Evolutionary conservation across 306 rosid species (phyloP).

Genomic region (Castanea mollissima): DNA sequence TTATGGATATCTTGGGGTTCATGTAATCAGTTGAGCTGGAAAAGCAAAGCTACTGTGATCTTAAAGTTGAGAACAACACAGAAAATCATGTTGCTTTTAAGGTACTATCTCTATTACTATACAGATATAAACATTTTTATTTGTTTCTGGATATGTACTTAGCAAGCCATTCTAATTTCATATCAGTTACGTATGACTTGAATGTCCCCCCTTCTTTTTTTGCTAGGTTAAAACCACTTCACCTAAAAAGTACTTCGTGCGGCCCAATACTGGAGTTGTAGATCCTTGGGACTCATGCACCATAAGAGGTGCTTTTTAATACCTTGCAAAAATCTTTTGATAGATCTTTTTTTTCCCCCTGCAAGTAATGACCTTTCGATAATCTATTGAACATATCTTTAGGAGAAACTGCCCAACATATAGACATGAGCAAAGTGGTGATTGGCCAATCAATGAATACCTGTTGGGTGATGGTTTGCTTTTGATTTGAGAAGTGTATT

Average conservation of each 20-base stretch:
- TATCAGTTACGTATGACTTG: constrained; percentile 4
- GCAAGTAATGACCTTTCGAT: background rate
- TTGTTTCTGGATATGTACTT: constrained; percentile 2
- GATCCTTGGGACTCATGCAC: constrained; percentile 82
- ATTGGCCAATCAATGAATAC: background rate
- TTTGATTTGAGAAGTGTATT: constrained; percentile 2
- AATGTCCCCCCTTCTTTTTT: constrained; percentile 7
- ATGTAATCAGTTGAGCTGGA: constrained; percentile 80
- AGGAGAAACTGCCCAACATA: background rate
- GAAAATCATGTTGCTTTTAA: constrained; percentile 82
- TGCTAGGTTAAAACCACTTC: constrained; percentile 98
- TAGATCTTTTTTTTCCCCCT: background rate
- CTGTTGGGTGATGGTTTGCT: background rate
- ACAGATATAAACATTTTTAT: background rate
- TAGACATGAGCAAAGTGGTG: constrained; percentile 9
- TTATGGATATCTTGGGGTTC: constrained; percentile 21
- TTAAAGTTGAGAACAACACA: constrained; percentile 74
- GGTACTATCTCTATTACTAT: constrained; percentile 39
- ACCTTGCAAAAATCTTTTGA: background rate
- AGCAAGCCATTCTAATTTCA: background rate
- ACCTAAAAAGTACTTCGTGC: constrained; percentile 93
- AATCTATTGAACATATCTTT: background rate
- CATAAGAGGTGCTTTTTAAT: constrained; percentile 71
- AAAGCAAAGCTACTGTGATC: constrained; percentile 83
- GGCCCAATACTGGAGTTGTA: constrained; percentile 88